phyloP scores from a whole-genome alignment of 306 rosid species.

The Pterocarpus macrocarpus region DNA sequence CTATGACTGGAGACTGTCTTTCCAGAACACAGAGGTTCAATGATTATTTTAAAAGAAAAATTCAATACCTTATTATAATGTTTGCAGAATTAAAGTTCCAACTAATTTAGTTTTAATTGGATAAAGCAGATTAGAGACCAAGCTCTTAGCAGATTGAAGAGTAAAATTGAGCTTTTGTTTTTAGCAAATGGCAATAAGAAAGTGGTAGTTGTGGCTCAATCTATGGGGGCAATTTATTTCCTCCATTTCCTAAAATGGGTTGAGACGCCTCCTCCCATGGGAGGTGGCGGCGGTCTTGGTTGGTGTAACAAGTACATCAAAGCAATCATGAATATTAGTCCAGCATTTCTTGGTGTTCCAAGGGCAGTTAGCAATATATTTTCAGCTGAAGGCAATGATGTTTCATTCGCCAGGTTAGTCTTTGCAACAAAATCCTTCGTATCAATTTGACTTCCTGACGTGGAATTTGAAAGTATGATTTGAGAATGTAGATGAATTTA shows the following conservation, averaged over 20 bases:
- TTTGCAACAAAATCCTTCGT: constrained; percentile 38
- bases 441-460: constrained; percentile 34
- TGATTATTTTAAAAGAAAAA: neutral
- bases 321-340: constrained; percentile 81
- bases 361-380: constrained; percentile 67
- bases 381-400: constrained; percentile 70
- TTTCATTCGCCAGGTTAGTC: constrained; percentile 68
- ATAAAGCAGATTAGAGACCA: constrained; percentile 76
- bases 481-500: constrained; percentile 13
- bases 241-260: constrained; percentile 96
- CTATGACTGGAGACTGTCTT: constrained; percentile 91
- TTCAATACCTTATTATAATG: neutral
- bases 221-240: constrained; percentile 78
- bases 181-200: constrained; percentile 70
- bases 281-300: constrained; percentile 79
- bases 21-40: constrained; percentile 82
- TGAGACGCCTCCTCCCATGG: constrained; percentile 73
- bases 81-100: neutral
- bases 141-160: constrained; percentile 79
- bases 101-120: constrained; percentile 52
- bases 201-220: constrained; percentile 91
- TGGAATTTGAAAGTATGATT: constrained; percentile 24
- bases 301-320: constrained; percentile 88
- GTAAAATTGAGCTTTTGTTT: constrained; percentile 79
- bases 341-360: constrained; percentile 83